phyloP scores from a whole-genome alignment of 1,284 basidiomycete genomes.

The Ustilago sp. region DNA sequence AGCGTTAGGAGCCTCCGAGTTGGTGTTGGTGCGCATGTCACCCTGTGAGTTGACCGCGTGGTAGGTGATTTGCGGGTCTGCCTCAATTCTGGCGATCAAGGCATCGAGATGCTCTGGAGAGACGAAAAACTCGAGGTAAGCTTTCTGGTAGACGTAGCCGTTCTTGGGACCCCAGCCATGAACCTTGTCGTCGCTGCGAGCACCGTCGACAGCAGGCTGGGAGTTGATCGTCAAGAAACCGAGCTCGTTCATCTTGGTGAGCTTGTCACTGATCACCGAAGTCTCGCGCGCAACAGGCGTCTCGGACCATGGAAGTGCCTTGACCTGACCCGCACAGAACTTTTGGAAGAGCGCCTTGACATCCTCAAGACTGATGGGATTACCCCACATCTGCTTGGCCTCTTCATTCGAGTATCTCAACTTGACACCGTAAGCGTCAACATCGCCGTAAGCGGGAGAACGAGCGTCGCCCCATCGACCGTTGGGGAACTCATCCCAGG shows the following conservation, averaged over 20 bases:
- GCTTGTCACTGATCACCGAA: constrained; percentile 80
- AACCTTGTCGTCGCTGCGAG: constrained; percentile 79
- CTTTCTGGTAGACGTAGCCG: constrained; percentile 74
- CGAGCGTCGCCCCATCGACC: constrained; percentile 97
- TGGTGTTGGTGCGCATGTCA: constrained; percentile 91
- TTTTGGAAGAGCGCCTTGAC: constrained; percentile 69
- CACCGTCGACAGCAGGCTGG: constrained; percentile 91
- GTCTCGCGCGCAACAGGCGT: constrained; percentile 87
- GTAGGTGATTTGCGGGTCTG: constrained; percentile 91
- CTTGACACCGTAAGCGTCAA: constrained; percentile 84
- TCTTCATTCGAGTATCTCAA: constrained; percentile 78
- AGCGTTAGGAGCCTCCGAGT: constrained; percentile 92
- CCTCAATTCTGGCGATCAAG: constrained; percentile 86
- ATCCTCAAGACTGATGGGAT: constrained; percentile 51
- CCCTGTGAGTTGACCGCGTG: constrained; percentile 88
- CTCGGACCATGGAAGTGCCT: constrained; percentile 95
- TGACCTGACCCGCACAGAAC: constrained; percentile 70
- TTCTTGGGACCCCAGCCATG: constrained; percentile 69
- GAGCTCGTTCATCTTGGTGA: constrained; percentile 85
- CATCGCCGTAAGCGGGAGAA: constrained; percentile 95
- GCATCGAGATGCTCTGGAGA: constrained; percentile 79
- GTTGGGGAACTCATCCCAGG: constrained; percentile 99
- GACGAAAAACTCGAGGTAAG: constrained; percentile 97
- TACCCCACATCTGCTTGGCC: constrained; percentile 72
- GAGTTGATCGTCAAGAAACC: constrained; percentile 97